Conservation (phyloP, 2,329 filamentous ascomycete genomes). For the Colletotrichum tabaci region DNA sequence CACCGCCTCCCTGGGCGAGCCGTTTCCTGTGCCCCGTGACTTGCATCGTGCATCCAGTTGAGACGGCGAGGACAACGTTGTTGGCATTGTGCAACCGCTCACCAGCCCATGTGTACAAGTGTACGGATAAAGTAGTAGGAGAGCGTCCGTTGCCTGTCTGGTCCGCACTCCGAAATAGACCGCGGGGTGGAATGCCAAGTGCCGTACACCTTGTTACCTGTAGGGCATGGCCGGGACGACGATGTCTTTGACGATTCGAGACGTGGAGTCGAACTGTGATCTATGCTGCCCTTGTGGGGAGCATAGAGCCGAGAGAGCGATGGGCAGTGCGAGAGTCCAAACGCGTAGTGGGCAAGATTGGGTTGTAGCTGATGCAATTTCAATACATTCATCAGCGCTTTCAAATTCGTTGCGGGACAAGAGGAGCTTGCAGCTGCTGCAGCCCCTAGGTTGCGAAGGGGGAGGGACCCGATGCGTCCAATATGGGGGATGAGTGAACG, state of each 20-base stretch:
- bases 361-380: constrained; percentile 36
- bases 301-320: constrained; percentile 30
- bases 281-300: constrained; percentile 7
- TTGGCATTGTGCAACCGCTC: constrained; percentile 8
- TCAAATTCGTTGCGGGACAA: constrained; percentile 13
- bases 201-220: not conserved
- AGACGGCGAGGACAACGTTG: constrained; percentile 2
- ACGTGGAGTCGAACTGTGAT: not conserved
- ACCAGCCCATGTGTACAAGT: not conserved
- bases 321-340: constrained; percentile 17
- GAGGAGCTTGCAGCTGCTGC: not conserved
- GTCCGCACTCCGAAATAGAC: constrained; percentile 14
- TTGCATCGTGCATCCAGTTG: not conserved
- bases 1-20: constrained; percentile 5
- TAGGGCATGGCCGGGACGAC: constrained; percentile 5
- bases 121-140: not conserved
- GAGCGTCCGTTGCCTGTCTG: not conserved
- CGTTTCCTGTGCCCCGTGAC: not conserved
- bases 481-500: constrained; percentile 17
- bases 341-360: constrained; percentile 22
- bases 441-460: not conserved
- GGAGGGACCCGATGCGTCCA: not conserved
- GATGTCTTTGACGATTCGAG: not conserved
- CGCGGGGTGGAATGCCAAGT: constrained; percentile 13
- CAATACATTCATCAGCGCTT: constrained; percentile 30